Evolutionary conservation across 2,329 filamentous ascomycete species (phyloP), one percentile per base, ranked within the genome.

Genomic region (Venturia aucupariae): DNA sequence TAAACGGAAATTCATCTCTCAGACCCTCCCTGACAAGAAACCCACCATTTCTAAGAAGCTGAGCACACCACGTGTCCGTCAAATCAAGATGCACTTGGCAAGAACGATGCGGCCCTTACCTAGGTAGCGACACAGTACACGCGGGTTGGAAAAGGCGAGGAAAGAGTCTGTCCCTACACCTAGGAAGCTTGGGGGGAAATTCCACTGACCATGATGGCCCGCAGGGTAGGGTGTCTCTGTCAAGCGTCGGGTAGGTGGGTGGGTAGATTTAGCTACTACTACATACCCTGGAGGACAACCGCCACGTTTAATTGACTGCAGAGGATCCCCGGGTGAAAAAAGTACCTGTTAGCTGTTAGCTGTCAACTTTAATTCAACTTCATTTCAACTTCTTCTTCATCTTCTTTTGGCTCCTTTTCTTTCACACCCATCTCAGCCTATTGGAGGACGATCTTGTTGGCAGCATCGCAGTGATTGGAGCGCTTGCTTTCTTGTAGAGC

Each of bases 331-430:
- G 51, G 13, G n/a, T n/a, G n/a, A n/a, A n/a, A n/a, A n/a, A n/a
- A n/a, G n/a, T n/a, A n/a, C n/a, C n/a, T n/a, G n/a, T n/a, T n/a
- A n/a, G n/a, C 30, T 35, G 5, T 57, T 57, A 51, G 22, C 46
- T 57, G 27, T 35, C 27, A 57, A 57, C 51, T n/a, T 57, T 57
- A 57, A 57, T 57, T 35, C 27, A 19, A 57, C 51, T 22, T 57
- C 51, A n/a, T n/a, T 30, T 57, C 7, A 3, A 6, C 13, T n/a
- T 35, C n/a, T n/a, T n/a, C n/a, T n/a, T n/a, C n/a, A n/a, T 4
- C 30, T 57, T n/a, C 27, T 4, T 24, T 7, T 24, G 7, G 7
- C 24, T 46, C 39, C 2, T 46, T 8, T 24, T 10, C 19, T n/a
- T n/a, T n/a, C n/a, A n/a, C 6, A 22, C 11, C 10, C 8, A 11